Base-by-base conservation (phyloP, 768 basidiomycete genomes). In the Boletus rubescentipes region DNA sequence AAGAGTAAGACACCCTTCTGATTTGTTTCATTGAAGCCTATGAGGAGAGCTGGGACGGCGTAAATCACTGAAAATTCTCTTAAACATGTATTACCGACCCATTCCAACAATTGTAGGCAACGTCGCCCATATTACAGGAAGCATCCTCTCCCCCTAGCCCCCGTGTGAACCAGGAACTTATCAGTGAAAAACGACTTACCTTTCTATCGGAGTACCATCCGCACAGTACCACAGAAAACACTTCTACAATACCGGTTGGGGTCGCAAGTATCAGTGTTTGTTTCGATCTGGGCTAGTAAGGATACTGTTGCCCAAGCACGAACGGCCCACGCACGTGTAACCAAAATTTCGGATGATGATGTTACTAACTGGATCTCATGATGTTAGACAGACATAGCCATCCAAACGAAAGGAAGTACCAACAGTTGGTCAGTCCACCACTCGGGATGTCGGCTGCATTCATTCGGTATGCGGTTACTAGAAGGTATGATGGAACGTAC, bases 261-360 rank as follows among this genome's bases (percentile, higher is more conserved):
- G 66, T 61, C 26, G 62, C 58, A 26, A 71, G 26, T 26, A n/a
- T 46, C 32, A 46, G 9, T 5, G 23, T 52, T 48, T 49, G 51
- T 30, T n/a, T 49, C 35, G 47, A 31, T n/a, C 44, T 48, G 31
- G 20, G 38, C 3, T 9, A 16, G 15, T 31, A 9, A 49, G 16
- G 29, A 35, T 26, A 26, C 26, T 26, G 16, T 30, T 23, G 4
- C n/a, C 26, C 26, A 26, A 23, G 7, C 20, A 10, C 52, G 21
- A 18, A 37, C 26, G 42, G 9, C 32, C 35, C 39, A 35, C 59
- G 52, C 39, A 39, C 59, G 52, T 59, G 46, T 67, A 65, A 35
- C 63, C 65, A 41, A 60, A 60, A 39, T 63, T 59, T 42, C 26
- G 60, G 50, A 61, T 62, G 49, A 68, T 64, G 49, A 68, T 64